A percentile compares a stretch with the other conserved stretches of the same genome.
Conservation (phyloP, 1,284 basidiomycete genomes). For the Moesziomyces parantarcticus region DNA sequence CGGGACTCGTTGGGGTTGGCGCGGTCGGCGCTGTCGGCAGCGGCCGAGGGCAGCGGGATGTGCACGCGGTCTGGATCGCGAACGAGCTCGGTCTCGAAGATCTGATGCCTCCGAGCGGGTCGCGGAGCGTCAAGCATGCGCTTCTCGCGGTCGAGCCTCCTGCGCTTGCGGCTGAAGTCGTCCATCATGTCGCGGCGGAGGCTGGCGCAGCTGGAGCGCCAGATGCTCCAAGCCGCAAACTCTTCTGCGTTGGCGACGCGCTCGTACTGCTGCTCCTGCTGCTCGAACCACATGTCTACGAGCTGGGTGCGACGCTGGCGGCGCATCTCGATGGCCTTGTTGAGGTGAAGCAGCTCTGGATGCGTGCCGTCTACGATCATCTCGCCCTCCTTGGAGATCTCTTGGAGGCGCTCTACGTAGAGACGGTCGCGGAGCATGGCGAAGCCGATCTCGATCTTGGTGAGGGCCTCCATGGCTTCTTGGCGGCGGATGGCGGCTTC, state of each 20-base stretch:
- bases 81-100: conserved; percentile 65
- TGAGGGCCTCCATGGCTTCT: conserved; percentile 72
- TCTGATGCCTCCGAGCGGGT: conserved; percentile 69
- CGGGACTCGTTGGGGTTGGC: conserved; percentile 8
- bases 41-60: conserved; percentile 13
- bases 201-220: conserved; percentile 68
- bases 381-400: conserved; percentile 72
- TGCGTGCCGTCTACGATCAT: conserved; percentile 75
- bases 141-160: conserved; percentile 82
- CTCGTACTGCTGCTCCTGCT: conserved; percentile 78
- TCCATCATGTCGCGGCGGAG: conserved; percentile 84
- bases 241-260: conserved; percentile 74
- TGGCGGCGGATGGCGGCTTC: conserved; percentile 65
- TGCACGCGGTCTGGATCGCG: conserved; percentile 55
- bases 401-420: conserved; percentile 73
- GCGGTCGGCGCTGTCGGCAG: conserved; percentile 11
- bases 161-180: conserved; percentile 81
- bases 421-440: conserved; percentile 72
- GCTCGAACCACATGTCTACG: conserved; percentile 69
- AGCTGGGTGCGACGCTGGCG: conserved; percentile 66
- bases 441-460: conserved; percentile 73
- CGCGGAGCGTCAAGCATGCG: conserved; percentile 78
- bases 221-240: conserved; percentile 77
- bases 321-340: conserved; percentile 69
- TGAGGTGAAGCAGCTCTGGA: conserved; percentile 82